Base-by-base conservation (phyloP, 179 eudicot species). In the Monotropa hypopitys region DNA sequence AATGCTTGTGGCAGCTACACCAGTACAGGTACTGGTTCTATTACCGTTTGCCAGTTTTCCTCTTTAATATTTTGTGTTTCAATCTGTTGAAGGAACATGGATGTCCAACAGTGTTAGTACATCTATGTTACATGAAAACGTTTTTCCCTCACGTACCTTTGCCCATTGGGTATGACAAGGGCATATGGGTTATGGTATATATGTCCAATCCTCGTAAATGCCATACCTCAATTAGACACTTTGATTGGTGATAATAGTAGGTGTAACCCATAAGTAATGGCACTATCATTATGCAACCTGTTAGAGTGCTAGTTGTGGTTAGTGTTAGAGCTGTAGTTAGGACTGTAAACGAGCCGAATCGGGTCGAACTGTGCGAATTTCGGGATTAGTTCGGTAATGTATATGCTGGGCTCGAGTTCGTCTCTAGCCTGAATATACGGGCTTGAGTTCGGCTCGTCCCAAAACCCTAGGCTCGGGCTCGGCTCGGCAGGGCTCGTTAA, bases 1-100 rank as follows among this genome's bases (percentile, higher is more conserved):
- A 70, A 77, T 85, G 82, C 84, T 93, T 46, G 78, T 84, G 79
- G 98, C 97, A 12, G 95, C 98, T 43, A 71, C 92, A 62, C 93
- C 88, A 38, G 97, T 93, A 70, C 97, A 93, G 98, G 98, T 91
- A 70, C 69, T 8, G 12, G 40, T 73, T 53, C 28, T 49, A 3
- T 51, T 54, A 28, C 4, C 10, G 18, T 45, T 54, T 74, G 43
- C 56, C 13, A 32, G 5, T 45, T 54, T 43, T 68, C 7, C 18
- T 32, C 53, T 40, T 23, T 18, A 28, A 61, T 0, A 4, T 75
- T 46, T 45, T 1, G 45, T 61, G 68, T 66, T 30, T 0, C 32
- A 11, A 3, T 47, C 6, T 51, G 23, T 70, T 38, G 20, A 46
- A n/a, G 21, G 72, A 68, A 4, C 13, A 9, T 6, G 15, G 21